phyloP scores from a whole-genome alignment of 2,329 filamentous ascomycete genomes.

The Intubia oerlemansii region DNA sequence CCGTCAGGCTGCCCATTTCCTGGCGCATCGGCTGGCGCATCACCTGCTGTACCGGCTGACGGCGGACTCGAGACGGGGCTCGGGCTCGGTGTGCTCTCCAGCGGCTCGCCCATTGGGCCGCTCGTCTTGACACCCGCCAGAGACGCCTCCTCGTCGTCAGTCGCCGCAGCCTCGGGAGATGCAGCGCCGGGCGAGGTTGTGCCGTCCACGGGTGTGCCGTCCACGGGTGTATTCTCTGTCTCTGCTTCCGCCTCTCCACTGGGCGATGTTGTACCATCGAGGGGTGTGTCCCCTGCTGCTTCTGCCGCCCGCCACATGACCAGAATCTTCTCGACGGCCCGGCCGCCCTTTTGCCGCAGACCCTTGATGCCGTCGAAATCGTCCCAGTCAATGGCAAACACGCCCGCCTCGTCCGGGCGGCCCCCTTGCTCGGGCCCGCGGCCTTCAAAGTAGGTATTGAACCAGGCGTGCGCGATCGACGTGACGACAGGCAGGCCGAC shows the following conservation, averaged over 20 bases:
- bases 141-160: too few relatives aligned
- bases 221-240: too few relatives aligned
- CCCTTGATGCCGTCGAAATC: slow-evolving; percentile 90
- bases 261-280: too few relatives aligned
- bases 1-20: too few relatives aligned
- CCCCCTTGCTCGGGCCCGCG: slow-evolving; percentile 47
- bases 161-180: too few relatives aligned
- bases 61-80: too few relatives aligned
- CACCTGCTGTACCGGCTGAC: too few relatives aligned
- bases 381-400: slow-evolving; percentile 37
- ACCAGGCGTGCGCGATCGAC: slow-evolving; percentile 87
- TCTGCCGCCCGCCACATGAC: slow-evolving; percentile 54
- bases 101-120: slow-evolving; percentile 9
- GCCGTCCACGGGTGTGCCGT: too few relatives aligned
- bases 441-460: slow-evolving; percentile 87
- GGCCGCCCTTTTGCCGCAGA: slow-evolving; percentile 57
- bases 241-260: too few relatives aligned
- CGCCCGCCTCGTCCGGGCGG: slow-evolving; percentile 41
- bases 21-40: too few relatives aligned
- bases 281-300: slow-evolving; percentile 9
- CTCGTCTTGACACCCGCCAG: slow-evolving; percentile 14
- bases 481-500: slow-evolving; percentile 82
- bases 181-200: too few relatives aligned
- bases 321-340: slow-evolving; percentile 60
- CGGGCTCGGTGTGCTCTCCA: too few relatives aligned